These are phyloP conservation scores for Eimeria sp. DNA, from an alignment of 169 alveolate genomes.

Conservation along the genomic window DNA sequence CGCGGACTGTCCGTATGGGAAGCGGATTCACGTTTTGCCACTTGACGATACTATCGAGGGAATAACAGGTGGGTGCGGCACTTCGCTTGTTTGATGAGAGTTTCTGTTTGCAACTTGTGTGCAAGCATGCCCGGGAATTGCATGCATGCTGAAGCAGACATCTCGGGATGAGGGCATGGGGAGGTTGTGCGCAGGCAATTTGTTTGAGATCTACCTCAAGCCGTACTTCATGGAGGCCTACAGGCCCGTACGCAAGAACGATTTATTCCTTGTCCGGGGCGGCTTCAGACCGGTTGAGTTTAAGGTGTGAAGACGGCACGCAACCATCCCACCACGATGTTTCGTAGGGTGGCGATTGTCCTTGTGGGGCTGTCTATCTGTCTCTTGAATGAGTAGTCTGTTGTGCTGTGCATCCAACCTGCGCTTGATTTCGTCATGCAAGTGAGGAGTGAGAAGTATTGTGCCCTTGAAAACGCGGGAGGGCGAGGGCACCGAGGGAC, in stretches of 20 bases:
- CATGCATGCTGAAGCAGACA: not conserved
- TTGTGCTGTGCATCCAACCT: not conserved
- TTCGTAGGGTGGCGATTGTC: not conserved
- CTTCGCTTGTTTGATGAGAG: not conserved
- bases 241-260: slow-evolving; percentile 99
- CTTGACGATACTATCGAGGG: slow-evolving; percentile 99
- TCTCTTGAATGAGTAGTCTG: not conserved
- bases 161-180: not conserved
- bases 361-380: not conserved
- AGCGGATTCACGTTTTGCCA: slow-evolving; percentile 99
- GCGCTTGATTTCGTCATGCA: not conserved
- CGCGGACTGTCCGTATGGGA: slow-evolving; percentile 99
- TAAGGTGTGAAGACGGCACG: slow-evolving; percentile 87
- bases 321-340: not conserved
- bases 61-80: slow-evolving; percentile 89
- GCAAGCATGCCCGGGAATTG: not conserved
- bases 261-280: slow-evolving; percentile 99
- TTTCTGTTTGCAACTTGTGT: not conserved
- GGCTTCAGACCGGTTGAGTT: slow-evolving; percentile 99
- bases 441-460: too few species aligned
- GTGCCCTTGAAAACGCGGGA: not conserved
- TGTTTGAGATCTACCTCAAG: slow-evolving; percentile 98
- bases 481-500: not conserved
- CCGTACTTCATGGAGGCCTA: slow-evolving; percentile 99
- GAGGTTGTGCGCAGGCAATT: slow-evolving; percentile 92